Conservation (phyloP, 1,139 yeast genomes). For the Diutina sp. region DNA sequence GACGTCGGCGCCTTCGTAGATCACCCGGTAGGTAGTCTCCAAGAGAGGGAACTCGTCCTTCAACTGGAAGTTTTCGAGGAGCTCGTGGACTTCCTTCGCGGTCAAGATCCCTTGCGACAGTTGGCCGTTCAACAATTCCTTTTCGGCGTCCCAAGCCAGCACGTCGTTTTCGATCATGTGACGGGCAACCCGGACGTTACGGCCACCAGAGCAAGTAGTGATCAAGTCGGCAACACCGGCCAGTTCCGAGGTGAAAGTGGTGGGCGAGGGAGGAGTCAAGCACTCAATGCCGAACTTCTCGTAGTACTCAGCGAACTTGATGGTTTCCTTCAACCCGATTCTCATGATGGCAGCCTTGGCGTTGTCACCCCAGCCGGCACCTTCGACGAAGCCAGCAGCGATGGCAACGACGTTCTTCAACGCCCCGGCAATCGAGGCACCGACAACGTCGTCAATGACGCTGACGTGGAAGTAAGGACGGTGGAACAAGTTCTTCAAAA, state of each 20-base stretch:
- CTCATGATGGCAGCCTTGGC: constrained; percentile 40
- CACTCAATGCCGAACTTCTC: constrained; percentile 1
- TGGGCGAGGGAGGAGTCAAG: neutral
- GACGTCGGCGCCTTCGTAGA: constrained; percentile 12
- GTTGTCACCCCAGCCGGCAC: constrained; percentile 39
- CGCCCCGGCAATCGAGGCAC: constrained; percentile 39
- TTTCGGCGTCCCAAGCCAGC: constrained; percentile 30
- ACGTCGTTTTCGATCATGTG: constrained; percentile 35
- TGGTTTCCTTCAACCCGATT: constrained; percentile 31
- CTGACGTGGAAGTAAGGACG: constrained; percentile 36
- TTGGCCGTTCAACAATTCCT: constrained; percentile 34
- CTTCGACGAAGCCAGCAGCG: constrained; percentile 37
- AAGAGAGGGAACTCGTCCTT: constrained; percentile 30
- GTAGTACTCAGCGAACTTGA: constrained; percentile 17
- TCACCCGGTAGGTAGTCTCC: constrained; percentile 35
- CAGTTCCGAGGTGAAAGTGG: constrained; percentile 30
- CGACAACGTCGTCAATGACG: constrained; percentile 35
- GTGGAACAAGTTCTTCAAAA: constrained; percentile 32
- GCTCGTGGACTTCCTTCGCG: constrained; percentile 35
- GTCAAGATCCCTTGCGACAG: constrained; percentile 39
- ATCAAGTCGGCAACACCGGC: constrained; percentile 42
- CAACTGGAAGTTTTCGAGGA: constrained; percentile 21
- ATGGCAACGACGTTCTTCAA: constrained; percentile 35
- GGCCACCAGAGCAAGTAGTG: constrained; percentile 37
- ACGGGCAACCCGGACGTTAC: constrained; percentile 36